These are phyloP conservation scores for Heimioporus retisporus DNA, from an alignment of 1,284 basidiomycete species.

Conservation along the genomic window DNA sequence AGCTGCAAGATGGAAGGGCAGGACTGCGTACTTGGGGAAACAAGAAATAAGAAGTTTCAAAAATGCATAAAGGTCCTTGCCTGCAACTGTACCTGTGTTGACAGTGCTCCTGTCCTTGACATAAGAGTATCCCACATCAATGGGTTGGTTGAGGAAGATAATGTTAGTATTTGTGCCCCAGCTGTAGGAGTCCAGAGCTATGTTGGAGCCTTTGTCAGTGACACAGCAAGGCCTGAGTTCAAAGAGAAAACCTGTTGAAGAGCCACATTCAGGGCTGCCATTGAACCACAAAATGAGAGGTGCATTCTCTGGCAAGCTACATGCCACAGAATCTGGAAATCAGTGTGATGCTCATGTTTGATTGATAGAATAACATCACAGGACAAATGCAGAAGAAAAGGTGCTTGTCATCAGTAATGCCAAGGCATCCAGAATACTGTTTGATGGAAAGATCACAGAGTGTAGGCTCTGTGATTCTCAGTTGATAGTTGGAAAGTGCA, in stretches of 20 bases:
- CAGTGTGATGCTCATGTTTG: slow-evolving; percentile 38
- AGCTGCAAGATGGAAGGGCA: slow-evolving; percentile 78
- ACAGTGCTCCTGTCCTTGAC: slow-evolving; percentile 78
- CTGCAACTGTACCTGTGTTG: slow-evolving; percentile 78
- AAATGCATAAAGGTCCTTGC: slow-evolving; percentile 92
- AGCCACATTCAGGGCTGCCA: slow-evolving; percentile 85
- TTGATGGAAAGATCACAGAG: slow-evolving; percentile 88
- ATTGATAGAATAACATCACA: background rate
- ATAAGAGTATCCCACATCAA: slow-evolving; percentile 93
- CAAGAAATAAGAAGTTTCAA: slow-evolving; percentile 86
- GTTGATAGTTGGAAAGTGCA: slow-evolving; percentile 76
- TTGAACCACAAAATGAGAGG: slow-evolving; percentile 93
- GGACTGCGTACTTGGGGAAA: slow-evolving; percentile 73
- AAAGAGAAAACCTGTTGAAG: slow-evolving; percentile 84
- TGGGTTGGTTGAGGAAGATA: slow-evolving; percentile 90
- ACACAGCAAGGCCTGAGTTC: slow-evolving; percentile 92
- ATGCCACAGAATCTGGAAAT: slow-evolving; percentile 83
- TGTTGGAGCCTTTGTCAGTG: slow-evolving; percentile 72
- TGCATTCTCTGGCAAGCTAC: slow-evolving; percentile 76
- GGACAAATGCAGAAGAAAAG: slow-evolving; percentile 84
- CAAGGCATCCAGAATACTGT: slow-evolving; percentile 92
- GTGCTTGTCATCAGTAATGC: slow-evolving; percentile 88
- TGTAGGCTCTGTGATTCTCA: slow-evolving; percentile 79
- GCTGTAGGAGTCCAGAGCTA: slow-evolving; percentile 78
- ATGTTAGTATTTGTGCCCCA: slow-evolving; percentile 79